phyloP scores from a whole-genome alignment of 1,139 yeast species.

The Komagataea norvegica region DNA sequence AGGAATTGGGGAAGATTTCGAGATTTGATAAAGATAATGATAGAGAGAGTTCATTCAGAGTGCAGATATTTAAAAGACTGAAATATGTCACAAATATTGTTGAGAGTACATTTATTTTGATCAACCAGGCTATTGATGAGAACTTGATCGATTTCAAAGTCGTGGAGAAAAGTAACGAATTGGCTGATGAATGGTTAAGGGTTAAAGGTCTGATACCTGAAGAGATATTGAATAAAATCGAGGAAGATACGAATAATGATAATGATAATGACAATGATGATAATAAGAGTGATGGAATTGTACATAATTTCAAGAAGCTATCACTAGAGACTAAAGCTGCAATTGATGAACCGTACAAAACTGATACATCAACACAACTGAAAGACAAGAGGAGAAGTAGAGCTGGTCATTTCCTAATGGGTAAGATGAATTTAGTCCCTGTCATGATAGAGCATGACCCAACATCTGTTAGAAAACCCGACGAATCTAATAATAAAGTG shows the following conservation, averaged over 20 bases:
- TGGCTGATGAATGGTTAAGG: conserved; percentile 32
- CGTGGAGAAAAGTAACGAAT: conserved; percentile 29
- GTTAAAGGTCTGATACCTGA: conserved; percentile 27
- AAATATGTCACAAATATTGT: conserved; percentile 24
- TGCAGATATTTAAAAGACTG: conserved; percentile 27
- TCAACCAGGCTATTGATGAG: conserved; percentile 37
- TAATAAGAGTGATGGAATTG: conserved; percentile 8
- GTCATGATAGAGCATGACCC: conserved; percentile 35
- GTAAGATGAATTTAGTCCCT: conserved; percentile 37
- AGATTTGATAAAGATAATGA: conserved; percentile 12
- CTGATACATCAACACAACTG: conserved; percentile 8
- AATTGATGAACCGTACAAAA: conserved; percentile 7
- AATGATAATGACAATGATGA: conserved; percentile 7
- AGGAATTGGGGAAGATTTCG: conserved; percentile 25
- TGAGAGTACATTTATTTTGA: conserved; percentile 33
- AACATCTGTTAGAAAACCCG: conserved; percentile 29
- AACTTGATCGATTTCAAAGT: conserved; percentile 31
- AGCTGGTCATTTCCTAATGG: conserved; percentile 33
- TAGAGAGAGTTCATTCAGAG: conserved; percentile 11
- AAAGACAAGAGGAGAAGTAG: conserved; percentile 24
- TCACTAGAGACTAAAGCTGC: conserved; percentile 16
- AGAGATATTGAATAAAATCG: conserved; percentile 19
- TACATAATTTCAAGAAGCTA: conserved; percentile 22
- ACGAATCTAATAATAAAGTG: conserved; percentile 7
- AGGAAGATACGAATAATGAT: conserved; percentile 12